phyloP scores from a whole-genome alignment of 768 basidiomycete genomes.

The Kwoniella dejecticola region DNA sequence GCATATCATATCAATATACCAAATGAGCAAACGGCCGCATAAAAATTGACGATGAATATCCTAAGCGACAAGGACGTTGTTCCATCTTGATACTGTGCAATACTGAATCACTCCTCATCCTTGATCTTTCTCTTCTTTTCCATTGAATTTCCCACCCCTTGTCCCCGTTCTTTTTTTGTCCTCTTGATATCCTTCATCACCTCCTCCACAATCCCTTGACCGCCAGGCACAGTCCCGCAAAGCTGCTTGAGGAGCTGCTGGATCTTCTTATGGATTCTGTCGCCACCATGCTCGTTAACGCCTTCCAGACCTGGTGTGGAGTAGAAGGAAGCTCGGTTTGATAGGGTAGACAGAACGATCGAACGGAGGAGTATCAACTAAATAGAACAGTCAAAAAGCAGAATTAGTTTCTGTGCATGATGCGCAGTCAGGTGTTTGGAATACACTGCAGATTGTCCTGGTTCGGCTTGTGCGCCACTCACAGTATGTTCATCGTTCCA shows the following conservation, averaged over 20 bases:
- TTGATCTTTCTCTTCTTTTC: not conserved
- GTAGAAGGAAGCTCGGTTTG: constrained; percentile 25
- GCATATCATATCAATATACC: too few relatives aligned
- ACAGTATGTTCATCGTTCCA: constrained; percentile 23
- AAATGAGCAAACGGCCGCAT: too few relatives aligned
- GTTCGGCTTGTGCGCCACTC: too few relatives aligned
- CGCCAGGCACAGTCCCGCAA: constrained; percentile 6
- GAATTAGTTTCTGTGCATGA: too few relatives aligned
- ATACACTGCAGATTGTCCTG: too few relatives aligned
- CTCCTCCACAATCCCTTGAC: constrained; percentile 26
- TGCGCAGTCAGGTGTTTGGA: too few relatives aligned
- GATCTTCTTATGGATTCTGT: constrained; percentile 39
- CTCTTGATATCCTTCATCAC: constrained; percentile 14
- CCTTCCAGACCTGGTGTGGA: constrained; percentile 15
- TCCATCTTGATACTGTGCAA: too few relatives aligned
- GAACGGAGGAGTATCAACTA: not conserved
- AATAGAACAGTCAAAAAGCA: not conserved
- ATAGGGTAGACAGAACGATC: not conserved
- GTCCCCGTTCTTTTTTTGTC: constrained; percentile 6
- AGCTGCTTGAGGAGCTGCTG: constrained; percentile 28
- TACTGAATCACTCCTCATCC: not conserved
- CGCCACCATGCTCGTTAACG: constrained; percentile 34
- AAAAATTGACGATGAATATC: too few relatives aligned
- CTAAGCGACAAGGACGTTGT: too few relatives aligned
- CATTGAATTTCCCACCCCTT: constrained; percentile 3